Conservation (phyloP, 192 early-diverging fungal genomes). For the Podila clonocystis region DNA sequence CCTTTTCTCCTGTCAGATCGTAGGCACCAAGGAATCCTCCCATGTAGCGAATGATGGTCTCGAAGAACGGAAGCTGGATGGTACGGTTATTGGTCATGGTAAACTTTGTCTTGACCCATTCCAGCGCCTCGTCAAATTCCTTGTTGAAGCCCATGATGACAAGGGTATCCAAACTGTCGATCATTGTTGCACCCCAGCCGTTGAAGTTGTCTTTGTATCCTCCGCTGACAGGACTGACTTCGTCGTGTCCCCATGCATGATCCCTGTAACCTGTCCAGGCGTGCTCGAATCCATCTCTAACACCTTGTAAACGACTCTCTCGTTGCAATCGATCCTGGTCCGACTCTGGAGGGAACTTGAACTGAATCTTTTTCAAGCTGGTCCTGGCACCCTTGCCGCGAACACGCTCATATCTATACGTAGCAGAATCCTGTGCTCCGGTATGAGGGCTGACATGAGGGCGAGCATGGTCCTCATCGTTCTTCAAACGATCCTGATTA, state of each 20-base stretch:
- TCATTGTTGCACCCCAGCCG: constrained; percentile 78
- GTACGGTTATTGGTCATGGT: constrained; percentile 59
- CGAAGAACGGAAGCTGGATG: constrained; percentile 76
- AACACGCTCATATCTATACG: constrained; percentile 28
- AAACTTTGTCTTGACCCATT: constrained; percentile 66
- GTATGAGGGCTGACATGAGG: not conserved
- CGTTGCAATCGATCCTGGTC: constrained; percentile 24
- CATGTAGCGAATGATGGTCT: constrained; percentile 79
- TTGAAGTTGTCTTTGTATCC: constrained; percentile 46
- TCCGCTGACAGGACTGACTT: constrained; percentile 59
- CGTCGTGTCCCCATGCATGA: constrained; percentile 84
- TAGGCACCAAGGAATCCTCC: constrained; percentile 88
- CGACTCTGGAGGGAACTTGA: constrained; percentile 27
- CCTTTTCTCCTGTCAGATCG: constrained; percentile 77
- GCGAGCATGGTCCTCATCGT: not conserved
- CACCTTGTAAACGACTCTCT: constrained; percentile 54
- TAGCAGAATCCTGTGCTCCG: not conserved
- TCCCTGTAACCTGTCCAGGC: constrained; percentile 82
- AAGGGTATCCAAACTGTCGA: constrained; percentile 91
- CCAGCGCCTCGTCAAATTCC: constrained; percentile 79
- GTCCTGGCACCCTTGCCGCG: constrained; percentile 28
- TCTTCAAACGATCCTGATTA: not conserved
- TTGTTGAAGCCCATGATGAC: constrained; percentile 83
- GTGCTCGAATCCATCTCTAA: constrained; percentile 70
- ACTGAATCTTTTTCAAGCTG: constrained; percentile 35